A percentile compares a stretch with the other conserved stretches of the same genome.
Evolutionary conservation across 2,329 filamentous ascomycete genomes (phyloP).

Genomic region (Fusarium nelsonii): DNA sequence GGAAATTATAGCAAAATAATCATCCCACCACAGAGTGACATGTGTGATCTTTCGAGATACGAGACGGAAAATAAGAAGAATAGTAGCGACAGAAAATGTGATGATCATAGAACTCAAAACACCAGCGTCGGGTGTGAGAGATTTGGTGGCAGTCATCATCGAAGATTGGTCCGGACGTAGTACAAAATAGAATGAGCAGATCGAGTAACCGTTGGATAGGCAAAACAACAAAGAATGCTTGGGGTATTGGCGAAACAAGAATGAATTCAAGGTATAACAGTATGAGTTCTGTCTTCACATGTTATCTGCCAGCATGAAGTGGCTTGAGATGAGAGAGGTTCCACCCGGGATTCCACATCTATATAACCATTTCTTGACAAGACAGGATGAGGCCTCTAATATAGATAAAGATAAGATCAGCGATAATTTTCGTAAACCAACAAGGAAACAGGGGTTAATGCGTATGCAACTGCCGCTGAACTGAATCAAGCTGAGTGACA

Average conservation of each 20-base stretch:
- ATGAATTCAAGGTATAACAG: neutral
- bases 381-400: neutral
- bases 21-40: conserved; percentile 30
- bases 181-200: neutral
- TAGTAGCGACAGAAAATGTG: conserved; percentile 20
- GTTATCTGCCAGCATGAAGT: neutral
- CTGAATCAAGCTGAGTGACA: conserved; percentile 9
- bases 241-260: too few species aligned
- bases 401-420: conserved; percentile 4
- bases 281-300: neutral
- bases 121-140: conserved; percentile 23
- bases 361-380: neutral
- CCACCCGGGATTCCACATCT: neutral
- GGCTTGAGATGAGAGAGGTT: neutral
- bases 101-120: conserved; percentile 31
- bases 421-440: neutral
- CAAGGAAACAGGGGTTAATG: conserved; percentile 2
- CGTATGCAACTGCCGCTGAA: neutral
- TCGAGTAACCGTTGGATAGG: neutral
- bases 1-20: conserved; percentile 25
- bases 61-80: conserved; percentile 22
- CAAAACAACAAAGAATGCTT: neutral
- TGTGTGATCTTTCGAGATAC: conserved; percentile 29
- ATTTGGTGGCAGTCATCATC: conserved; percentile 2
- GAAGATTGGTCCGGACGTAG: neutral